Evolutionary conservation across 1,284 basidiomycete genomes (phyloP), one percentile per base, ranked within the genome.

Genomic region (Sanghuangporus baumii): DNA sequence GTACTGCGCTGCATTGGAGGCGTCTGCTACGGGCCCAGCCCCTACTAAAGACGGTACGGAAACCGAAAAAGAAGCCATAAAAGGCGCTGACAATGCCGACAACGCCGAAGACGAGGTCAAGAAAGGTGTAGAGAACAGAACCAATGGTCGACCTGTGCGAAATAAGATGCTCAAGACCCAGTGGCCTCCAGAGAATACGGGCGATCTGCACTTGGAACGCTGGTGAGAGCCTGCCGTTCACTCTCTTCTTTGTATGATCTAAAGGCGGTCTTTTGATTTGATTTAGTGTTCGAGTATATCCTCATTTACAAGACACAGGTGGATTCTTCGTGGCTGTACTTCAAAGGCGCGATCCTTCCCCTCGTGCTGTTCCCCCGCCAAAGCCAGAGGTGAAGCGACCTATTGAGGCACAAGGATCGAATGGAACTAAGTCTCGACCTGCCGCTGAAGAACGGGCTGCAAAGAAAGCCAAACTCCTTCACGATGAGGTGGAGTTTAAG

Each of bases 301-400:
- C 97, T 2, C 96, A 99, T 73, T 78, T 97, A 50, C 96, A 99
- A 76, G 92, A 99, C 74, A 95, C 96, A 0, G 97, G 97, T 11
- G 97, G 94, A 0, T 99, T 99, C 78, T 99, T 98, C 71, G 88
- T 99, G 31, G 93, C 94, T 16, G 89, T 98, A 0, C 76, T 99
- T 40, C 85, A 94, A 70, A 78, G 76, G 70, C 83, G 59, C n/a
- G 65, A 61, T 37, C 67, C 59, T 40, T 69, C 68, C 31, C 48
- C 66, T 40, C 23, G 34, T 36, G 16, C 38, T n/a, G 47, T 14
- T 51, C 6, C 16, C 4, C 12, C 23, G 12, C 18, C 47, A n/a
- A 62, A 59, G 40, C 16, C 55, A 26, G 57, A 62, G n/a, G 75
- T 74, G 60, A 88, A 87, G 69, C 78, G 86, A 7, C 71, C 71